A percentile compares a stretch with the other conserved stretches of the same genome.
Evolutionary conservation across 1,284 basidiomycete genomes (phyloP).

Genomic region (Ustilago shanxiensis): DNA sequence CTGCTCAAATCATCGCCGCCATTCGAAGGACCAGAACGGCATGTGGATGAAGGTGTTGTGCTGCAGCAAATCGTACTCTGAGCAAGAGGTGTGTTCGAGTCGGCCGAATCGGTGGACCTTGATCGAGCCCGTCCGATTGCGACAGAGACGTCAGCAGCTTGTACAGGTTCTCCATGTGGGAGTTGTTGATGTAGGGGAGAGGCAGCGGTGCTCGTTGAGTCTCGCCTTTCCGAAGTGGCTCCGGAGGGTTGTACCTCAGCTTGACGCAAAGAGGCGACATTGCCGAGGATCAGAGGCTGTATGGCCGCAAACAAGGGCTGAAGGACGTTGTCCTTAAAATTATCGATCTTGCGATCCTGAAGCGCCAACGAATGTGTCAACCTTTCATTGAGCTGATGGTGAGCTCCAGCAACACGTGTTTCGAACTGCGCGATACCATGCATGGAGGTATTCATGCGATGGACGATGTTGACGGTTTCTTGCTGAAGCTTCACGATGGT

Average conservation of each 20-base stretch:
- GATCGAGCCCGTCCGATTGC: background rate
- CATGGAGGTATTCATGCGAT: background rate
- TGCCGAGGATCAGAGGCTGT: background rate
- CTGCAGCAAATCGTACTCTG: background rate
- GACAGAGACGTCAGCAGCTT: background rate
- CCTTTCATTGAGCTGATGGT: constrained; percentile 14
- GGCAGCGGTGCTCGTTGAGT: no score
- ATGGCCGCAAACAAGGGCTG: constrained; percentile 5
- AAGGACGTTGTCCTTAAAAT: constrained; percentile 9
- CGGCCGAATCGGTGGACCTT: background rate
- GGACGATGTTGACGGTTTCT: no score
- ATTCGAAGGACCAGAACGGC: no score
- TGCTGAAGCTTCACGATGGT: no score
- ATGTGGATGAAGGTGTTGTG: no score
- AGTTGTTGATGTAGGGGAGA: no score
- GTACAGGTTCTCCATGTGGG: no score
- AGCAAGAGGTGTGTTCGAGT: constrained; percentile 14
- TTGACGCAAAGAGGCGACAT: background rate
- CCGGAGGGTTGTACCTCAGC: background rate
- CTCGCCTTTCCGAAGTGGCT: background rate
- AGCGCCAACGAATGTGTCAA: background rate
- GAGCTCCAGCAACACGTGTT: background rate
- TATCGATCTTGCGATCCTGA: constrained; percentile 3
- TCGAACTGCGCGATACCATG: constrained; percentile 9
- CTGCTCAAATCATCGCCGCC: no score